Evolutionary conservation across 805 yeast genomes (phyloP).

Genomic region (Metschnikowia aberdeeniae): DNA sequence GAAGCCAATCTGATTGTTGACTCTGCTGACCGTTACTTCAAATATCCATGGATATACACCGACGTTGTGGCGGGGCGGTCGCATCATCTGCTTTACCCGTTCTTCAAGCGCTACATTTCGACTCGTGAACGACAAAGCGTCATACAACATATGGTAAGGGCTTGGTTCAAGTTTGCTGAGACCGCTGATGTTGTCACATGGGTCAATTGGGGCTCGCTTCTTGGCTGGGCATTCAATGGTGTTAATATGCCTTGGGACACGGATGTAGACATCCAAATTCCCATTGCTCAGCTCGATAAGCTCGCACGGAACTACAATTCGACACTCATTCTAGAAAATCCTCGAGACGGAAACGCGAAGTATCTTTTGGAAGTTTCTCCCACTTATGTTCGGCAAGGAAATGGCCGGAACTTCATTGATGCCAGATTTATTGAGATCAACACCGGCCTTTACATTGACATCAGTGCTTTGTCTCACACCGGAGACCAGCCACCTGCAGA

Average conservation of each 20-base stretch:
- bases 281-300: constrained; percentile 16
- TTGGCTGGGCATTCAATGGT: constrained; percentile 20
- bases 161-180: constrained; percentile 37
- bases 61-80: constrained; percentile 34
- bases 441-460: constrained; percentile 33
- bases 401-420: constrained; percentile 20
- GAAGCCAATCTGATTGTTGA: constrained; percentile 21
- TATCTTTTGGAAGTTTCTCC: constrained; percentile 20
- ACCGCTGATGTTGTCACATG: constrained; percentile 25
- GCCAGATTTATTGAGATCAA: constrained; percentile 27
- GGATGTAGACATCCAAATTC: constrained; percentile 18
- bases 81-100: constrained; percentile 31
- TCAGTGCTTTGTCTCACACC: constrained; percentile 15
- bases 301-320: constrained; percentile 13
- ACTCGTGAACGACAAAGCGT: constrained; percentile 35
- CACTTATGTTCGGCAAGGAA: constrained; percentile 19
- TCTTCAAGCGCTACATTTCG: constrained; percentile 33
- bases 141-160: constrained; percentile 34
- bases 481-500: constrained; percentile 9
- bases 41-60: constrained; percentile 38
- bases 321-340: constrained; percentile 16
- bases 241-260: constrained; percentile 21
- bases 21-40: constrained; percentile 30
- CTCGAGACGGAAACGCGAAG: constrained; percentile 17
- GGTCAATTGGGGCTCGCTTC: constrained; percentile 27